Conservation (phyloP, 495 filamentous ascomycete genomes). For the Penicillium daleae region DNA sequence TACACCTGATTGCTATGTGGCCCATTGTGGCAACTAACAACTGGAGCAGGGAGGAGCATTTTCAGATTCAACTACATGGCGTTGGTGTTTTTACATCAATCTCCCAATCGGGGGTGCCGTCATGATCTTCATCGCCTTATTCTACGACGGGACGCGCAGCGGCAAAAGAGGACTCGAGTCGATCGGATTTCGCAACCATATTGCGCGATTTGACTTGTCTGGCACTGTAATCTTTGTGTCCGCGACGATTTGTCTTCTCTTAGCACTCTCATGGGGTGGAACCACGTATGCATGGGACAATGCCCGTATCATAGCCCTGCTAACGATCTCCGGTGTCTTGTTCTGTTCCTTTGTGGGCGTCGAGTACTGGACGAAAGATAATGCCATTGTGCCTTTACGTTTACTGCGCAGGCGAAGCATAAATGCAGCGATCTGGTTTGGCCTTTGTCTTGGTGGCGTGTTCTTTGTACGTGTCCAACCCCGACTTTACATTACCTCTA, state of each 20-base stretch:
- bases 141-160: not conserved
- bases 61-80: constrained; percentile 10
- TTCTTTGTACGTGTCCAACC: constrained; percentile 4
- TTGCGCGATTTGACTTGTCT: constrained; percentile 7
- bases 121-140: not conserved
- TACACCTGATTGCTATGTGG: too few species aligned
- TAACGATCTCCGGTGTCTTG: not conserved
- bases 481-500: not conserved
- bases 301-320: constrained; percentile 5
- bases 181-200: not conserved
- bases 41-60: constrained; percentile 10
- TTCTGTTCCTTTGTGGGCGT: not conserved
- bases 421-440: constrained; percentile 3
- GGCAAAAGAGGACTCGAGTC: not conserved
- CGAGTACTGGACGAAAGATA: constrained; percentile 8
- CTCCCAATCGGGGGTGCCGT: constrained; percentile 5
- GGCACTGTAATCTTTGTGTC: not conserved
- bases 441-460: constrained; percentile 7
- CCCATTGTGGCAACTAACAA: not conserved
- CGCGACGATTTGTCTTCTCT: constrained; percentile 6
- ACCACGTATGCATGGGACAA: constrained; percentile 9
- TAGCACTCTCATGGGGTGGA: constrained; percentile 10
- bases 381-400: constrained; percentile 11
- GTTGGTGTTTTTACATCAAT: constrained; percentile 16
- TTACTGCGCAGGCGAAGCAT: constrained; percentile 10